Evolutionary conservation across 805 yeast species (phyloP).

Genomic region (Wickerhamiella azyma): DNA sequence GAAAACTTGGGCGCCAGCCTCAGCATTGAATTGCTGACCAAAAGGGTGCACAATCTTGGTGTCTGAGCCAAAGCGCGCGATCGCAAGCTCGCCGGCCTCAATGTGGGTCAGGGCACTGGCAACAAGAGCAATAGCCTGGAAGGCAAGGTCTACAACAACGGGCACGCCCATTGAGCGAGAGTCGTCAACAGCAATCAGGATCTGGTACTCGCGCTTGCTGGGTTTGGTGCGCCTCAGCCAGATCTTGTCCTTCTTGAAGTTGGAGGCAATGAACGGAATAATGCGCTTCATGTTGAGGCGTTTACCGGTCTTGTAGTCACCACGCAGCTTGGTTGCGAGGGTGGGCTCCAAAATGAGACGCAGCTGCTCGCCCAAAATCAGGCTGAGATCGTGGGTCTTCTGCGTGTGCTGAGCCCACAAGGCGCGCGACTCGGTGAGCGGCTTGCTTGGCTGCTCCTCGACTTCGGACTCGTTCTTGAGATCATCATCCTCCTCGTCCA

Average conservation of each 20-base stretch:
- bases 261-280: constrained; percentile 94
- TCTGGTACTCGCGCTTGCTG: constrained; percentile 90
- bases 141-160: constrained; percentile 77
- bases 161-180: constrained; percentile 96
- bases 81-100: constrained; percentile 85
- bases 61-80: constrained; percentile 80
- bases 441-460: background rate
- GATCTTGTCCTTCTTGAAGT: constrained; percentile 91
- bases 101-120: constrained; percentile 86
- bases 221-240: constrained; percentile 98
- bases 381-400: constrained; percentile 76
- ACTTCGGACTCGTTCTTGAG: background rate
- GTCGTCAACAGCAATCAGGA: constrained; percentile 94
- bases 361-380: constrained; percentile 81
- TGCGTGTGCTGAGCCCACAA: constrained; percentile 75
- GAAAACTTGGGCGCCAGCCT: constrained; percentile 71
- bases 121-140: constrained; percentile 86
- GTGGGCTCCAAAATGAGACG: constrained; percentile 92
- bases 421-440: constrained; percentile 45
- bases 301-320: constrained; percentile 96
- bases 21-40: constrained; percentile 68
- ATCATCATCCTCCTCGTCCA: constrained; percentile 9
- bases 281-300: constrained; percentile 94
- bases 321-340: constrained; percentile 81
- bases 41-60: constrained; percentile 81